Base-by-base conservation (phyloP, 495 filamentous ascomycete species). In the Penicillium flavigenum region DNA sequence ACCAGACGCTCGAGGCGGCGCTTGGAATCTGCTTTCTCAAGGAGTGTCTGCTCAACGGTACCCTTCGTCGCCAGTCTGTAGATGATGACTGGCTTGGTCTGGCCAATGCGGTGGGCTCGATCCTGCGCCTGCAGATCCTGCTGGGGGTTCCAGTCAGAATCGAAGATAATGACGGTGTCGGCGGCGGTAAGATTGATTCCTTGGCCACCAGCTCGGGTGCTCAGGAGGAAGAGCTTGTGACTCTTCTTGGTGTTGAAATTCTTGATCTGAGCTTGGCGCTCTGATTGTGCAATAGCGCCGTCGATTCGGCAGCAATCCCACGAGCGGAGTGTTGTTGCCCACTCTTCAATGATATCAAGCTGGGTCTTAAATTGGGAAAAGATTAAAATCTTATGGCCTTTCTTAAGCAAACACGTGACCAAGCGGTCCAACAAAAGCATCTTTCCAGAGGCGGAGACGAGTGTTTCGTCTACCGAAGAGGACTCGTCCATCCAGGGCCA, bases 281-380 rank as follows among this genome's bases (percentile, higher is more conserved):
- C 89, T 4, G 82, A 76, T 53, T 94, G 90, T 7, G 88, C 80
- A 27, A 97, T 87, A n/a, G 81, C 83, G 32, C 94, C 94, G 63
- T 98, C 94, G 47, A 98, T 96, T 26, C 94, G 90, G 69, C 92
- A 96, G 50, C 89, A 81, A 16, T 83, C 79, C 91, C 90, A 96
- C 8, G 74, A 72, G 5, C 86, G 86, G 1, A 97, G 76, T 1
- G 82, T 76, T 1, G 74, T 76, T 44, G 87, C 90, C 80, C 94
- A 98, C 61, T 91, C 87, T 61, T 95, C 84, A 31, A 98, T 77
- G 44, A 98, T 88, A 65, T 97, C 92, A 5, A 98, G 84, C 63
- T 95, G 91, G 3, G 86, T 92, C 51, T 92, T 94, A 76, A 98
- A 98, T 65, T 98, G 94, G 0, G 89, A 93, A 76, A 98, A 98